phyloP scores from a whole-genome alignment of 1,284 basidiomycete genomes.

The Cutaneotrichosporon spelunceum region DNA sequence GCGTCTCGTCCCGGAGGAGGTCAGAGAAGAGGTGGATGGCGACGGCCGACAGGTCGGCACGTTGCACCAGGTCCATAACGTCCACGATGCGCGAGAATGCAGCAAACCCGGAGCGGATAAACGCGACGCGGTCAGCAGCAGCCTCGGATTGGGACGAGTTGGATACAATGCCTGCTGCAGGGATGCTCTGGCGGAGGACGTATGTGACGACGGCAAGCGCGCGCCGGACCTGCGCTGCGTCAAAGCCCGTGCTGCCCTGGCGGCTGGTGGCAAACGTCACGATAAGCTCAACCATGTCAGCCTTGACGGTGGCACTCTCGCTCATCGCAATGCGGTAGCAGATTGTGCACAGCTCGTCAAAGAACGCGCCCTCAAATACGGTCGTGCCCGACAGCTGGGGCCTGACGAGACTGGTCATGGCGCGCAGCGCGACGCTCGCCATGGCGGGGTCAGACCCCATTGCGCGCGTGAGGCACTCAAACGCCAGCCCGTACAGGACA shows the following conservation, averaged over 20 bases:
- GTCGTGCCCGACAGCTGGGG: constrained; percentile 77
- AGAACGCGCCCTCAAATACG: constrained; percentile 72
- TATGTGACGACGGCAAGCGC: constrained; percentile 59
- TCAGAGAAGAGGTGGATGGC: constrained; percentile 78
- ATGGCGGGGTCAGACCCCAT: constrained; percentile 56
- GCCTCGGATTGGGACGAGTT: constrained; percentile 56
- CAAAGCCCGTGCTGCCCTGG: constrained; percentile 27
- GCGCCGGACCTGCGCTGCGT: constrained; percentile 43
- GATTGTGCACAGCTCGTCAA: constrained; percentile 84
- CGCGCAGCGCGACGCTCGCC: constrained; percentile 66
- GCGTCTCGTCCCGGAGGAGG: constrained; percentile 75
- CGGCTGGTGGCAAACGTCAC: constrained; percentile 61
- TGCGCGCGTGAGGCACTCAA: constrained; percentile 75
- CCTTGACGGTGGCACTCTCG: constrained; percentile 70
- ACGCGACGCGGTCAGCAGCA: constrained; percentile 59
- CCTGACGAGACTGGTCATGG: constrained; percentile 72
- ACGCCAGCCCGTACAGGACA: constrained; percentile 86
- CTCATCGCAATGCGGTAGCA: constrained; percentile 88
- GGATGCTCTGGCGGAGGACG: constrained; percentile 67
- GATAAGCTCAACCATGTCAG: constrained; percentile 71
- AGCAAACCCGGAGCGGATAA: constrained; percentile 66
- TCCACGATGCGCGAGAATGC: constrained; percentile 65
- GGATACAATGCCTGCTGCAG: constrained; percentile 57
- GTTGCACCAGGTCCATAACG: constrained; percentile 57
- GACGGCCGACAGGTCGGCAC: constrained; percentile 70